Evolutionary conservation across 139 green algal genomes (phyloP).

Genomic region (Tetradesmus obliquus): DNA sequence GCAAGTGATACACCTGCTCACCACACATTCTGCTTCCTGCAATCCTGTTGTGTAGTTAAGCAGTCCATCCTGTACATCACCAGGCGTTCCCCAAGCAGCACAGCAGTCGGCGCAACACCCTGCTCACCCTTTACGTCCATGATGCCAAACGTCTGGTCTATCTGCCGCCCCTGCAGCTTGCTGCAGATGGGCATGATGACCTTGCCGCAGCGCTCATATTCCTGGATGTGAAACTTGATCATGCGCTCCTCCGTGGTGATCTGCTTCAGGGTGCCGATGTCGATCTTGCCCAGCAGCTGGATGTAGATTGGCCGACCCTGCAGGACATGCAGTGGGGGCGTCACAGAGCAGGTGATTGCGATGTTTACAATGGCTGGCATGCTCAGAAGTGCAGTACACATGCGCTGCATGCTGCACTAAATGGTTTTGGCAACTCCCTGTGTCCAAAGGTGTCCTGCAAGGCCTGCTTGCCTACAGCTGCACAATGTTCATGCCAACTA

Average conservation of each 20-base stretch:
- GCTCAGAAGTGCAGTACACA: not conserved
- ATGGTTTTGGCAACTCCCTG: not conserved
- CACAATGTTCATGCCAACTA: not conserved
- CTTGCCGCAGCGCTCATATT: constrained; percentile 91
- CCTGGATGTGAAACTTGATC: constrained; percentile 85
- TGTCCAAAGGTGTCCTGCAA: not conserved
- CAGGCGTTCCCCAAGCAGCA: not conserved
- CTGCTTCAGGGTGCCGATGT: constrained; percentile 78
- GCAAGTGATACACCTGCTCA: too few species aligned
- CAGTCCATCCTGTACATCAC: not conserved
- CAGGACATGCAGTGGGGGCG: not conserved
- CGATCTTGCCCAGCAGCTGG: constrained; percentile 87
- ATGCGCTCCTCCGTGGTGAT: constrained; percentile 90
- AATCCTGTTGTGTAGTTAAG: not conserved
- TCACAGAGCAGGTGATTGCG: not conserved
- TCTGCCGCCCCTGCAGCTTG: constrained; percentile 66
- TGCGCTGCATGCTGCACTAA: not conserved
- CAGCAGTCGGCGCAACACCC: not conserved
- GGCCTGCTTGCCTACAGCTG: not conserved
- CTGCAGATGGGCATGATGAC: constrained; percentile 90
- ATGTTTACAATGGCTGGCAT: not conserved
- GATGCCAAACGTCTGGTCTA: constrained; percentile 91
- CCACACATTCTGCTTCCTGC: not conserved
- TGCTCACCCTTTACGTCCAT: constrained; percentile 87
- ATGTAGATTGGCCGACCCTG: constrained; percentile 91